These are phyloP conservation scores for Mycena sanguinolenta DNA, from an alignment of 768 basidiomycete species.

Conservation along the genomic window DNA sequence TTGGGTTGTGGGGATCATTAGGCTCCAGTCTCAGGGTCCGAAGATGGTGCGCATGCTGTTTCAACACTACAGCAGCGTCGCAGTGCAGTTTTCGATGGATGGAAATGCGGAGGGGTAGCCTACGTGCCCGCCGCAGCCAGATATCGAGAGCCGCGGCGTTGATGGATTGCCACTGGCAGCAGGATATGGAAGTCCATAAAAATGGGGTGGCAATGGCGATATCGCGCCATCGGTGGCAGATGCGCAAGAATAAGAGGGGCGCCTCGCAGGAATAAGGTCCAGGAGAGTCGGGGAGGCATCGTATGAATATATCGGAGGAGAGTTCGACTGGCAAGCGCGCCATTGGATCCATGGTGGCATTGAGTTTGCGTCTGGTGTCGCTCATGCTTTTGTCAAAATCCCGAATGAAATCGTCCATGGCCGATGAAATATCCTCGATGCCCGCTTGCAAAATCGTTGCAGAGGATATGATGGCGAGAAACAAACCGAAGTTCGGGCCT, in stretches of 20 bases:
- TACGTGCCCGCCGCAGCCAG: not conserved
- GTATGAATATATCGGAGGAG: not conserved
- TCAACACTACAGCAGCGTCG: not conserved
- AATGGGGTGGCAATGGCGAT: not conserved
- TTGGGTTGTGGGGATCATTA: not conserved
- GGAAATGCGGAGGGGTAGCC: not conserved
- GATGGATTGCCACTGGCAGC: no score
- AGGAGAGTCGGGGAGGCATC: not conserved
- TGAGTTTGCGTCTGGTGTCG: no score
- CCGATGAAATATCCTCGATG: no score
- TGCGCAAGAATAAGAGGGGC: not conserved
- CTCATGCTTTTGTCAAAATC: no score
- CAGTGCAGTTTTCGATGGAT: not conserved
- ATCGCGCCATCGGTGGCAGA: not conserved
- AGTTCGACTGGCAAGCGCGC: not conserved
- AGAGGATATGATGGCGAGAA: no score
- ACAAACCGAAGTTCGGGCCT: no score
- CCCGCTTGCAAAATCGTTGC: no score
- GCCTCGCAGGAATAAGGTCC: not conserved
- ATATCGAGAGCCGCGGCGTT: not conserved
- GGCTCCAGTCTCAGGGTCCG: not conserved
- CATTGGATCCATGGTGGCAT: not conserved
- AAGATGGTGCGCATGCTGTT: not conserved
- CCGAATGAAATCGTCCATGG: no score
- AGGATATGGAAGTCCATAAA: not conserved